Evolutionary conservation across 2,329 filamentous ascomycete species (phyloP), one percentile per base, ranked within the genome.

Genomic region (Penicillium verrucosum): DNA sequence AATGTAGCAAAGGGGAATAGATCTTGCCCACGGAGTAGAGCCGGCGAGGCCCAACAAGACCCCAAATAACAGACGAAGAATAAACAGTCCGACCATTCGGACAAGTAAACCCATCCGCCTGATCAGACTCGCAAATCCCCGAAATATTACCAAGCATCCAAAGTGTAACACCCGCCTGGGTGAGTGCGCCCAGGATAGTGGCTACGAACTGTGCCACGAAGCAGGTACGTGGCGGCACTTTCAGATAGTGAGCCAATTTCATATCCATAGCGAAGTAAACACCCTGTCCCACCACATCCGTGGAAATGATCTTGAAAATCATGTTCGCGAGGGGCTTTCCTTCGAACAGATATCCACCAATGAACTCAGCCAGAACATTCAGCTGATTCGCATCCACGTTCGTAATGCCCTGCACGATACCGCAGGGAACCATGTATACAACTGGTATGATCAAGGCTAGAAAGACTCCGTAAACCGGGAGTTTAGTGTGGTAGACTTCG

Each of bases 191-290:
- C 4, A 80, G 68, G 38, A 81, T 70, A 11, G 78, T 80, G 34
- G 79, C 80, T 12, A 78, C 59, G 2, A 77, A 75, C 65, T 83
- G 80, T 8, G 75, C 77, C 34, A 75, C 72, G 65, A 82, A 82
- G 3, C 79, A 70, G 11, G 76, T 78, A 5, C 75, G 72, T 0
- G 77, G 78, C 0, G 80, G 75, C 41, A 82, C 77, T 63, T 82
- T 81, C 54, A 81, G 68, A 65, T 82, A 81, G 55, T 81, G 79
- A 1, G 74, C 80, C 36, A 82, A 67, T 65, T 82, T 82, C 74
- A 81, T 74, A 60, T 82, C 80, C 59, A 77, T 73, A 1, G 74
- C 72, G 52, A 81, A 81, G 38, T 75, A 78, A 16, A 80, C 70
- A 0, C 74, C 78, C 57, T 81, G 77, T 14, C 75, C 73, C 54